Evolutionary conservation across 768 basidiomycete genomes (phyloP), one percentile per base, ranked within the genome.

Genomic region (Trametes meyenii): DNA sequence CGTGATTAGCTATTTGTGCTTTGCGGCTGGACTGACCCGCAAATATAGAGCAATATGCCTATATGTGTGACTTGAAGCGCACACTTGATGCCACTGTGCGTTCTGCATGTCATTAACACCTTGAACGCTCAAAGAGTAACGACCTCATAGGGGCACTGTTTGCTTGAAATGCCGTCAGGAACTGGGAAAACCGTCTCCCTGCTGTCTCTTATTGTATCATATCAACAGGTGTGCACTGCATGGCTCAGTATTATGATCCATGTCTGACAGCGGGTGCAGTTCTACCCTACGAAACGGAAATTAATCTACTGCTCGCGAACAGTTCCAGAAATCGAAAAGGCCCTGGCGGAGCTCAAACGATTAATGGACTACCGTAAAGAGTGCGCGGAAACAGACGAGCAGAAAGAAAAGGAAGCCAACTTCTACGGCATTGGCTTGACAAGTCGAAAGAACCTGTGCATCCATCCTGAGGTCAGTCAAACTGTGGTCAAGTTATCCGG

Each of bases 141-240:
- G 33, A 33, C 19, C 56, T 43, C 67, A 39, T 70, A 98, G 95
- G 97, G 97, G 51, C 97, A 99, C 68, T 98, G 97, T 73, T 94
- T 98, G n/a, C 83, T 99, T 39, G 97, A 99, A 79, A 99, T 99
- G 97, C 97, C 97, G 63, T 98, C 97, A 12, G 97, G 97, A 16
- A 99, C 97, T 21, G 97, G 97, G 23, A 99, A 99, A 79, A 99
- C 97, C 0, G 97, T 99, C 24, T 98, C 95, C 12, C 79, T 99
- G 10, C 80, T 99, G 17, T 95, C 93, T 2, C 77, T 99, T 58
- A 99, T 99, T 76, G 90, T 99, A 39, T 97, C 96, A 14, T 99
- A 98, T 71, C 96, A 98, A 76, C 95, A 97, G 79, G 96, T 92
- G 50, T 14, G 61, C 44, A 16, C 19, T 11, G 24, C 3, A 1